Base-by-base conservation (phyloP, 73 alveolate species). In the Paramecium primaurelia region DNA sequence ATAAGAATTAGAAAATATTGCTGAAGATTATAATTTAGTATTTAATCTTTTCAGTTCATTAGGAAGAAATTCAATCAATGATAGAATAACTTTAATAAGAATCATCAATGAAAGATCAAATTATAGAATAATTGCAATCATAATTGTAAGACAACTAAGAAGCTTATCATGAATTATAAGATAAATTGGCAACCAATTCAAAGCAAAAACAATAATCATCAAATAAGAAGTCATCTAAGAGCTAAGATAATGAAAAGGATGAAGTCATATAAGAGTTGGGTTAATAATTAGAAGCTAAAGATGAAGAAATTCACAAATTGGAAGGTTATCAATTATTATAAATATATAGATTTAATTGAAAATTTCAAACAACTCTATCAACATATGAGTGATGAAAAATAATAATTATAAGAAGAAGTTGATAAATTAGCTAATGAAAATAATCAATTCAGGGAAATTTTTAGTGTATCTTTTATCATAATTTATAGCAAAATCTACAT, bases 361-460 rank as follows among this genome's bases (percentile, higher is more conserved):
- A 80, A 80, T 26, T 80, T 80, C 75, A 80, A 80, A 49, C 25
- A 80, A 80, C 58, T 80, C 12, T 80, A 80, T 47, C 9, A 80
- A 80, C 71, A 80, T 80, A 18, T 80, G 91, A 80, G 58, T 80
- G 91, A 80, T 44, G 91, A 80, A 80, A 80, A 80, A 26, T 7
- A 42, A 47, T 34, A 34, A 45, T 47, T 80, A 28, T n/a, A 40
- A 28, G 91, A 80, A 6, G 91, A 80, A 47, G 71, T 40, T 11
- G 91, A 80, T 9, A 80, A 80, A 80, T 49, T 80, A 80, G 71
- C 91, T 25, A 80, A 80, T 49, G 91, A 80, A 49, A 80, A 80
- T 26, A 80, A 80, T 80, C 75, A 80, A 45, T 80, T 80, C 16
- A 80, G 91, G 49, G 91, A 80, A 42, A 80, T 80, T 0, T 80